A percentile compares a stretch with the other conserved stretches of the same genome.
Conservation (phyloP, 768 basidiomycete genomes). For the Boletus subparvulus region DNA sequence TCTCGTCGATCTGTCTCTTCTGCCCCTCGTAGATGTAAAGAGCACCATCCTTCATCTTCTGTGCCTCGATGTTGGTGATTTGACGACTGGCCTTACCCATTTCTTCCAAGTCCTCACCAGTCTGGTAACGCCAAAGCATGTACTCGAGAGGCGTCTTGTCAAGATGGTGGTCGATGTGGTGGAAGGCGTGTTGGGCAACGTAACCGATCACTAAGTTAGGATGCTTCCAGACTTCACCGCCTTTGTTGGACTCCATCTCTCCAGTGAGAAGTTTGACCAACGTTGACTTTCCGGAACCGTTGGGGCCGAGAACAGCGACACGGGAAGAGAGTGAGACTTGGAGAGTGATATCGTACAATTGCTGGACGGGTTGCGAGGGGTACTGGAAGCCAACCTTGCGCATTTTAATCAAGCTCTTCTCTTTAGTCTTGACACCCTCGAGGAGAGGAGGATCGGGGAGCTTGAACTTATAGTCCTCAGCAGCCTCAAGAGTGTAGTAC, state of each 20-base stretch:
- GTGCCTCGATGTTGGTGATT: conserved; percentile 81
- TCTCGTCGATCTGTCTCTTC: conserved; percentile 94
- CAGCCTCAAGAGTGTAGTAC: conserved; percentile 94
- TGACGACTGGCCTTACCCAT: conserved; percentile 87
- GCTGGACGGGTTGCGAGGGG: conserved; percentile 80
- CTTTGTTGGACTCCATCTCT: conserved; percentile 94
- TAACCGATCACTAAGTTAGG: conserved; percentile 99
- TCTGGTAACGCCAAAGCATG: conserved; percentile 99
- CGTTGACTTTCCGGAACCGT: conserved; percentile 98
- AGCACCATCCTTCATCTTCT: conserved; percentile 97
- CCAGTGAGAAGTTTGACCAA: conserved; percentile 96
- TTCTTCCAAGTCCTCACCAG: conserved; percentile 97
- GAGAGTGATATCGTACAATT: conserved; percentile 91
- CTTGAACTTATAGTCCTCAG: conserved; percentile 98
- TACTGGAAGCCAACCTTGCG: conserved; percentile 98
- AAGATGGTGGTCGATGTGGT: conserved; percentile 97
- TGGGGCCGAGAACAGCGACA: conserved; percentile 97
- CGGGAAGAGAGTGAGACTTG: conserved; percentile 98
- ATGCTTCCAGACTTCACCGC: conserved; percentile 98
- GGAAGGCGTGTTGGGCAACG: conserved; percentile 99
- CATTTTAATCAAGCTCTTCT: conserved; percentile 97
- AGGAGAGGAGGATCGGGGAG: conserved; percentile 95
- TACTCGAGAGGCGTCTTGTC: conserved; percentile 99
- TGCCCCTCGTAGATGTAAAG: conserved; percentile 86
- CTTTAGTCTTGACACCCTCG: conserved; percentile 99